Evolutionary conservation across 1,139 yeast genomes (phyloP), one percentile per base, ranked within the genome.

Genomic region (Pichia inconspicua): DNA sequence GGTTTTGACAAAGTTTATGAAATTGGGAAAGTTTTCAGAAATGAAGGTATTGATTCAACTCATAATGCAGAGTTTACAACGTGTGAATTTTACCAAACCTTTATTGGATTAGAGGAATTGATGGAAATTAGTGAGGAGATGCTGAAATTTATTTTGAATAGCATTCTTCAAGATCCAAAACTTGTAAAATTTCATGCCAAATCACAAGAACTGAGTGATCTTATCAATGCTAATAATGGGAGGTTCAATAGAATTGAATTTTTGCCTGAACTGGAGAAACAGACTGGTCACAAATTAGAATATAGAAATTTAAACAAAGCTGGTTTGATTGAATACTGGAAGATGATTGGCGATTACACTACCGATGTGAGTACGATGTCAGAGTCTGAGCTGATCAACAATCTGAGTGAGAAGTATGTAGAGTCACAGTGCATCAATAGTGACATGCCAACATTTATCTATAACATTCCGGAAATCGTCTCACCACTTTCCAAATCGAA

Each of bases 41-140:
- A 92, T 61, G 98, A 92, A 66, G 97, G 97, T 5, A 74, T 90
- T 42, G 97, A 92, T 63, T 75, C 82, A 49, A 87, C 96, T 1
- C 98, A 92, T 64, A 92, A 92, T 68, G 97, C 97, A 0, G 98
- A 92, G 65, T 92, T 90, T 62, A 83, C 96, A 15, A 80, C 92
- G 12, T 89, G 97, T 68, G 98, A 92, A 66, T 89, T 90, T 62
- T 92, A 92, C 64, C 87, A 85, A 66, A 78, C 92, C 1, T 89
- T 78, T 59, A 83, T 90, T 5, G 74, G 75, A 45, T 72, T 90
- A 44, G 75, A 78, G 12, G 87, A 85, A 43, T 69, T 90, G 51
- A 83, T 88, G 73, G 52, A 53, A 1, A 60, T 83, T 40, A 83
- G 95, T 0, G 86, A 87, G 59, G 68, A 69, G 1, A 55, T 89